Conservation (phyloP, 2,329 filamentous ascomycete genomes). For the Fusarium liriodendri region DNA sequence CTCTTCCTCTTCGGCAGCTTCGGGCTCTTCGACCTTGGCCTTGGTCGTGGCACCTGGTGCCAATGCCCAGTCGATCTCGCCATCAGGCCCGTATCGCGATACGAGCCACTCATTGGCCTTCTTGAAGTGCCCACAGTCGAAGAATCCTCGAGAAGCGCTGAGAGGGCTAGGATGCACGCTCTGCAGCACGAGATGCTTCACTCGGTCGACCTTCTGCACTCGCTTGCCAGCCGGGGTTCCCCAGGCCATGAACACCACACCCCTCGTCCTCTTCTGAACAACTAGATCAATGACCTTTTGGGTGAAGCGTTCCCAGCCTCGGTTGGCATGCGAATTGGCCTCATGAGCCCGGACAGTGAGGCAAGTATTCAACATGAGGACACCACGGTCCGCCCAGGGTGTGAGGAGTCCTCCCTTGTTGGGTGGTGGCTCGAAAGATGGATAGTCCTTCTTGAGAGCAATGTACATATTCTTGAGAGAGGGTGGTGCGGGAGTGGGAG, state of each 20-base stretch:
- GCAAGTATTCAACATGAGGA: conserved; percentile 94
- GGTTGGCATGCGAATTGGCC: conserved; percentile 85
- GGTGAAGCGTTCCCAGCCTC: conserved; percentile 94
- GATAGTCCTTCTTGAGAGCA: conserved; percentile 88
- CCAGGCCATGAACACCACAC: conserved; percentile 97
- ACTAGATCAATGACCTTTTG: conserved; percentile 92
- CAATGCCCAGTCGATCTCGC: conserved; percentile 86
- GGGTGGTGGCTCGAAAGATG: conserved; percentile 78
- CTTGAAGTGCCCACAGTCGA: conserved; percentile 84
- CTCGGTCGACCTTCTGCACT: conserved; percentile 77
- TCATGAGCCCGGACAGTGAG: conserved; percentile 92
- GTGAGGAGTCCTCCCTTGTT: conserved; percentile 86
- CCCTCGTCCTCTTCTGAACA: conserved; percentile 77
- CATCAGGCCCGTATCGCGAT: conserved; percentile 80
- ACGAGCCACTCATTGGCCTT: conserved; percentile 88
- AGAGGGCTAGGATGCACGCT: conserved; percentile 94
- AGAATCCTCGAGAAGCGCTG: conserved; percentile 85
- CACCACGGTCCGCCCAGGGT: conserved; percentile 93
- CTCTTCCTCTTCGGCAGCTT: conserved; percentile 18
- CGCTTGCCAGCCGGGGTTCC: conserved; percentile 85
- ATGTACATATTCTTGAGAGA: conserved; percentile 96
- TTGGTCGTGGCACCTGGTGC: conserved; percentile 51
- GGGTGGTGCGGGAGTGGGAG: conserved; percentile 88
- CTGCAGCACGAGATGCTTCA: conserved; percentile 84
- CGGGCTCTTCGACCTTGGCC: conserved; percentile 34